Base-by-base conservation (phyloP, 2,329 filamentous ascomycete species). In the Ceratocystis smalleyi region DNA sequence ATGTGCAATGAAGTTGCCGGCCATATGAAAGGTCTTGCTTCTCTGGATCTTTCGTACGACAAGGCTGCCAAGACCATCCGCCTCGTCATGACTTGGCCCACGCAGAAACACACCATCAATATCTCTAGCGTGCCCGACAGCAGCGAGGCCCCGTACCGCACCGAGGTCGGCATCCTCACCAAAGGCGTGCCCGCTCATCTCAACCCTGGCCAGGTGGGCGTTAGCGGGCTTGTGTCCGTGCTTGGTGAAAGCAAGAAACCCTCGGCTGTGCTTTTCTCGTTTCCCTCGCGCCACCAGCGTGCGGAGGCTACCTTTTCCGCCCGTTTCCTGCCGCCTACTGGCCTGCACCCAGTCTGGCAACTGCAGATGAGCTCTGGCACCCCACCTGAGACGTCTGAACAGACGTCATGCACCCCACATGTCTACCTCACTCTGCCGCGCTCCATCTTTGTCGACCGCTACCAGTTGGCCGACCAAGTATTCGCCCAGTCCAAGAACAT, bases 401-500 rank as follows among this genome's bases (percentile, higher is more conserved):
- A 55, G 22, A 19, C 45, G n/a, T 75, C 77, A 35, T 96, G 92
- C 74, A 80, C 81, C 17, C 77, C 91, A 0, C 85, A 96, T 74
- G 82, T 88, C 10, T 89, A 95, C 73, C 76, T 96, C 30, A 95
- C 89, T 0, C 81, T 96, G 2, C 91, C 92, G 0, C 88, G 86
- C 30, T 76, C 80, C 60, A 79, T 96, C 67, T 96, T 97, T 74
- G 83, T 88, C 47, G 92, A 97, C 76, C 85, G 86, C 71, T 95
- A 96, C 75, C 90, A 95, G 74, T 81, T 96, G 67, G 79, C 77
- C 27, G 88, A 91, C 72, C 74, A 81, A 0, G 79, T 96, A 4
- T 94, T 95, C 75, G 80, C 95, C 35, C 74, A 83, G 2, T 91
- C 89, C 0, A 90, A 95, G 70, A 89, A 95, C 71, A 79, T 96